These are phyloP conservation scores for Singerocomus rubriflavus DNA, from an alignment of 1,284 basidiomycete species.

Conservation along the genomic window DNA sequence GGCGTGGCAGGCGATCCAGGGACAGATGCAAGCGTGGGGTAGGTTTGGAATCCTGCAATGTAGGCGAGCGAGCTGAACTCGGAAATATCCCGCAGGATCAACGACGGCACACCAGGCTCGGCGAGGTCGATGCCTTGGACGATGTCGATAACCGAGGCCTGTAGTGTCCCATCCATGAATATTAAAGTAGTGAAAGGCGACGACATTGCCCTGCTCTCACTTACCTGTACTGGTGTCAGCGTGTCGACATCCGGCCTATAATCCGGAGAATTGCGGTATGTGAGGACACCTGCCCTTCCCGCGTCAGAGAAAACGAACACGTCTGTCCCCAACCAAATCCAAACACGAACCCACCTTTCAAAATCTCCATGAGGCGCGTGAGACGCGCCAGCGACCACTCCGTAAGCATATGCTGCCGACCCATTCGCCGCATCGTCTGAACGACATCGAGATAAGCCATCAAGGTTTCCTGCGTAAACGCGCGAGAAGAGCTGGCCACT, in stretches of 20 bases:
- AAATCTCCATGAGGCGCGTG: constrained; percentile 66
- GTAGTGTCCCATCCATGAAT: constrained; percentile 2
- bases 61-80: constrained; percentile 87
- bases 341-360: constrained; percentile 56
- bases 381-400: constrained; percentile 68
- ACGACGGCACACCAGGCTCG: constrained; percentile 59
- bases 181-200: neutral
- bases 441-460: constrained; percentile 77
- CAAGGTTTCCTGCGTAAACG: constrained; percentile 87
- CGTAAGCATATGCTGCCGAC: constrained; percentile 43
- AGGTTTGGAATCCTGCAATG: constrained; percentile 67
- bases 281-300: constrained; percentile 59
- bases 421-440: constrained; percentile 52
- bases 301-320: neutral
- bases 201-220: constrained; percentile 7
- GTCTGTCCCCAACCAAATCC: neutral
- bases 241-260: constrained; percentile 85
- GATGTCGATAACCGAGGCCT: constrained; percentile 70
- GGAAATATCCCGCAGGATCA: constrained; percentile 80
- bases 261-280: constrained; percentile 80
- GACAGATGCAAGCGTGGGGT: constrained; percentile 13
- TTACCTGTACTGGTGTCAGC: constrained; percentile 80
- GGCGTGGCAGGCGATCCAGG: constrained; percentile 21
- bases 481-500: constrained; percentile 29
- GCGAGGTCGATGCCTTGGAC: constrained; percentile 67